Evolutionary conservation across 2,329 filamentous ascomycete species (phyloP), one percentile per base, ranked within the genome.

Genomic region (Coleophoma eucalyptorum): DNA sequence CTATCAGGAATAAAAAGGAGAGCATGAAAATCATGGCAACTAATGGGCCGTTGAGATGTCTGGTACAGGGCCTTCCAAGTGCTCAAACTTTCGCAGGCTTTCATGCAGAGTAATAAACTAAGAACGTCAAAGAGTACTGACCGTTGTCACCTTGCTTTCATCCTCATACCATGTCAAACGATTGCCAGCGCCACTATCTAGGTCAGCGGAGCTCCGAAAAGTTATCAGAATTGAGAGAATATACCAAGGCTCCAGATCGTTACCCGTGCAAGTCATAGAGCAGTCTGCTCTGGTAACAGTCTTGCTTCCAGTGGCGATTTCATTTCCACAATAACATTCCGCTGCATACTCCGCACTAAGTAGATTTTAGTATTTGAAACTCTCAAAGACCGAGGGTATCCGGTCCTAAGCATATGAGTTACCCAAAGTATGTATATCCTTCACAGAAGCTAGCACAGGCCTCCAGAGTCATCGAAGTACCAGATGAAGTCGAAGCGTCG

Each of bases 351-450:
- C 51, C 7, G 49, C 45, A 13, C 21, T 26, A 26, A 26, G 21
- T 26, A 26, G 21, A 7, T 26, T n/a, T 26, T 26, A 26, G 21
- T 26, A 26, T 26, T 26, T 26, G 21, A 26, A 26, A 7, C 21
- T 7, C 21, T 7, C 21, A 26, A 4, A 26, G 21, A 4, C 21
- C 21, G 21, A 26, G 21, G 21, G 21, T 26, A 26, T 26, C 21
- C 21, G 21, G 21, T 26, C 21, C 7, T 4, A 26, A 26, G 21
- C 21, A 26, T 26, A 41, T n/a, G n/a, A 18, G 7, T 41, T 41
- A 41, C 38, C 69, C 69, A 21, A 64, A 64, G 50, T 64, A 67
- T 2, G 49, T 58, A 40, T 63, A 69, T 1, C 57, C 61, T 2
- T 45, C 44, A 38, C 58, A 65, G 35, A 60, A 54, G 3, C 51